Percentiles rank a stretch among this genome's conserved stretches.
phyloP scores from a whole-genome alignment of 495 filamentous ascomycete genomes.

The Aspergillus wentii region DNA sequence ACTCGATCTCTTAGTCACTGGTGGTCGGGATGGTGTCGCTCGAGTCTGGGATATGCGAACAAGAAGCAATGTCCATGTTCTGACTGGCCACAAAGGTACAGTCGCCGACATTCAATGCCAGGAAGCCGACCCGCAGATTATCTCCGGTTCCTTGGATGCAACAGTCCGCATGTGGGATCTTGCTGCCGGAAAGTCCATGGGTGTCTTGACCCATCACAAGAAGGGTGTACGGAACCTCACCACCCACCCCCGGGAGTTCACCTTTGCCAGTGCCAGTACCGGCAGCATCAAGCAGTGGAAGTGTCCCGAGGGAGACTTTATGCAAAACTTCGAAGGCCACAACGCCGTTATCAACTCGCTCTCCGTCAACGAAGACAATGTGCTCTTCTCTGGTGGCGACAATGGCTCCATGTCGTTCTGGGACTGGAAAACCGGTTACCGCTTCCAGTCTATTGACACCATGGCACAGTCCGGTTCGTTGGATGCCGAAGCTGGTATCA shows the following conservation, averaged over 20 bases:
- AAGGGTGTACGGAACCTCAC: constrained; percentile 87
- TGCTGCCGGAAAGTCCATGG: constrained; percentile 93
- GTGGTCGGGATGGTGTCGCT: constrained; percentile 89
- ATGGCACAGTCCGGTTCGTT: constrained; percentile 91
- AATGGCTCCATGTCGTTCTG: constrained; percentile 97
- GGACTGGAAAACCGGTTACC: constrained; percentile 97
- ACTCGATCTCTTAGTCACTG: constrained; percentile 90
- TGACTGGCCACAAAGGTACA: constrained; percentile 84
- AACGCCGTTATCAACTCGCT: constrained; percentile 95
- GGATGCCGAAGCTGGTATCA: constrained; percentile 90
- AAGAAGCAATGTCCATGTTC: constrained; percentile 87
- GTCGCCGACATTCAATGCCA: constrained; percentile 88
- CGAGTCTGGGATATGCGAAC: constrained; percentile 99
- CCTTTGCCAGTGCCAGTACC: constrained; percentile 87
- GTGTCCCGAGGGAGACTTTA: constrained; percentile 95
- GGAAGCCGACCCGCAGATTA: constrained; percentile 94
- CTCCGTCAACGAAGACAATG: constrained; percentile 89
- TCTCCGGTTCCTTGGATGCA: constrained; percentile 83
- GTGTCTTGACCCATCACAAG: constrained; percentile 96
- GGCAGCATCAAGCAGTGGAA: constrained; percentile 99
- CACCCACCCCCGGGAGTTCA: constrained; percentile 89
- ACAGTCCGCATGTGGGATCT: constrained; percentile 96
- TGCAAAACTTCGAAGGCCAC: constrained; percentile 98
- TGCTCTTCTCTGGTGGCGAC: constrained; percentile 92
- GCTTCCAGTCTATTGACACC: constrained; percentile 82